Evolutionary conservation across 495 filamentous ascomycete genomes (phyloP), one percentile per base, ranked within the genome.

Genomic region (Trichoderma virens): DNA sequence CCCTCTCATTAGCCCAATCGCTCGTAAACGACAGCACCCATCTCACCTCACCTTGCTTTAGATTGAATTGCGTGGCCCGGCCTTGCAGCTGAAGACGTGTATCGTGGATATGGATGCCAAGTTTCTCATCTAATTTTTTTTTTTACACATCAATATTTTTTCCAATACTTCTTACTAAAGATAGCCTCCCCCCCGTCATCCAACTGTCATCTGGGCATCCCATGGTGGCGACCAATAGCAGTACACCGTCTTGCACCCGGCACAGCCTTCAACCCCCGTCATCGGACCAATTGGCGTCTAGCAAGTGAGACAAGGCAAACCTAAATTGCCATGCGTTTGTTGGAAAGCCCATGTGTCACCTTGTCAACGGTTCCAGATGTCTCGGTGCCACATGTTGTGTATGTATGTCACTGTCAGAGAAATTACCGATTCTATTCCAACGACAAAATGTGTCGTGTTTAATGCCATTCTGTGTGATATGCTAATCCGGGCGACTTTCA

Each of bases 391-490:
- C 45, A n/a, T 51, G n/a, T 51, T 51, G n/a, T n/a, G n/a, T n/a
- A n/a, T n/a, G n/a, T n/a, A n/a, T n/a, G n/a, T n/a, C n/a, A n/a
- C n/a, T 25, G 18, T n/a, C 14, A 51, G 18, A 9, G 6, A 51
- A 51, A 51, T 51, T 51, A 51, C 45, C 45, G 23, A 51, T 51
- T 51, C 45, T n/a, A n/a, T n/a, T n/a, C 45, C n/a, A 27, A 56
- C 51, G 51, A 56, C 25, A 16, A 56, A 56, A 3, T 30, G 34
- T 16, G 25, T 56, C 47, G 47, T 16, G 23, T 1, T 35, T 56
- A 56, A 28, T 56, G 20, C 25, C 51, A 56, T 56, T 56, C 51
- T 56, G 51, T 28, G 51, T 56, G 51, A 56, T 56, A n/a, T 56
- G 51, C 38, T 51, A 20, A 27, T 56, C 51, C 51, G 25, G 25